Evolutionary conservation across 768 basidiomycete species (phyloP).

Genomic region (Dioszegia hungarica): DNA sequence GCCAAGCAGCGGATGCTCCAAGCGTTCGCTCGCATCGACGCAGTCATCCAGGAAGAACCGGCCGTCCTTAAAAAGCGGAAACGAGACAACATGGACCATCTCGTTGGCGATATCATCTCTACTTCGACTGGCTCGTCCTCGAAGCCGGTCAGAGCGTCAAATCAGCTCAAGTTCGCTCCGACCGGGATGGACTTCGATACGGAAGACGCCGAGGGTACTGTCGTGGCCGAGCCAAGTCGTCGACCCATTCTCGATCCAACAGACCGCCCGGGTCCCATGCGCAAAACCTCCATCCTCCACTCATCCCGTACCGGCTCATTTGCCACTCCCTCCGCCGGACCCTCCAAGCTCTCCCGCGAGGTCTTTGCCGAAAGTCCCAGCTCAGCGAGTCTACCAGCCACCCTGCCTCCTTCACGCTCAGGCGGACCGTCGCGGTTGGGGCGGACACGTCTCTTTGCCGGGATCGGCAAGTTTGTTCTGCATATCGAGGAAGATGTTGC

Average conservation of each 20-base stretch:
- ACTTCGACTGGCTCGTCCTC: conserved; percentile 5
- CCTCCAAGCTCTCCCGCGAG: conserved; percentile 1
- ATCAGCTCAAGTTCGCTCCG: not conserved
- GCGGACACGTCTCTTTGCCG: conserved; percentile 24
- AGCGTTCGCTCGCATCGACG: not conserved
- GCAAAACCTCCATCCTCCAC: conserved; percentile 34
- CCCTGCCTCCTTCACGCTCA: not conserved
- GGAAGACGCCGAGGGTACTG: not conserved
- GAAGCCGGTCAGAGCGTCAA: not conserved
- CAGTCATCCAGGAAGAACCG: conserved; percentile 23
- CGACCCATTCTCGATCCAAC: not conserved
- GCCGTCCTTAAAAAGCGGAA: conserved; percentile 32
- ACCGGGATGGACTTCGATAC: not conserved
- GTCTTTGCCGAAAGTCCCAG: not conserved
- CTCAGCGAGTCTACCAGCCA: conserved; percentile 2
- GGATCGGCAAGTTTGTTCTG: conserved; percentile 34
- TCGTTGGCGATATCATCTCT: conserved; percentile 40
- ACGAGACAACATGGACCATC: conserved; percentile 19
- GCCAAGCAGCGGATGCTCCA: conserved; percentile 1
- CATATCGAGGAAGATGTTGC: conserved; percentile 24
- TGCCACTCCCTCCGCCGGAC: not conserved
- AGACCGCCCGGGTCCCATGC: not conserved
- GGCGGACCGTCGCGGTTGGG: not conserved
- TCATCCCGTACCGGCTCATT: conserved; percentile 34
- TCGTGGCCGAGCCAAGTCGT: not conserved